A percentile compares a stretch with the other conserved stretches of the same genome.
Conservation (phyloP, 805 yeast genomes). For the Blastobotrys robertii region DNA sequence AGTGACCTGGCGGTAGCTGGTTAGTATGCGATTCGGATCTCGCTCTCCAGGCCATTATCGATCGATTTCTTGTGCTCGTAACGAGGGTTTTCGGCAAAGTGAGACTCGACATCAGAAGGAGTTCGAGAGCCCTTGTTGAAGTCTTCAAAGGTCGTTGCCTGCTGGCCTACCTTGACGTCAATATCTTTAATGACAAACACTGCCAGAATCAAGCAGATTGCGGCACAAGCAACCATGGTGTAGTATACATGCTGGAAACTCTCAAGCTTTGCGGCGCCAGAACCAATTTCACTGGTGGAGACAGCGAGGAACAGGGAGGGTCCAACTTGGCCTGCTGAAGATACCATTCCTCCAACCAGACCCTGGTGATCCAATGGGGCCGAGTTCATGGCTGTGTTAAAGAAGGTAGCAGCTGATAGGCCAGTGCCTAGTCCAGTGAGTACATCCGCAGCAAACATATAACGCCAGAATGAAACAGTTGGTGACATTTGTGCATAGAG, state of each 20-base stretch:
- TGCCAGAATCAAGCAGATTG: not conserved
- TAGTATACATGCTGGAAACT: conserved; percentile 9
- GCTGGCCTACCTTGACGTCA: too few relatives aligned
- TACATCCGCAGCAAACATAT: conserved; percentile 21
- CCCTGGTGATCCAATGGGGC: conserved; percentile 34
- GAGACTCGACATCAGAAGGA: too few relatives aligned
- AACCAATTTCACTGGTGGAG: conserved; percentile 12
- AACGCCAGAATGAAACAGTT: conserved; percentile 25
- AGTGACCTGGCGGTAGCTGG: too few relatives aligned
- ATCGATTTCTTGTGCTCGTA: too few relatives aligned
- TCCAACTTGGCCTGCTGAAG: conserved; percentile 30
- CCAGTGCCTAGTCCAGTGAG: conserved; percentile 24
- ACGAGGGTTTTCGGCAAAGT: too few relatives aligned
- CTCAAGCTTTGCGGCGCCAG: not conserved
- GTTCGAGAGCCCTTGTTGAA: too few relatives aligned
- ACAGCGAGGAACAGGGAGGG: conserved; percentile 25
- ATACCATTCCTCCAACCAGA: conserved; percentile 30
- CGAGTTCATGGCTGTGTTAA: conserved; percentile 24
- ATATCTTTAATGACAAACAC: too few relatives aligned
- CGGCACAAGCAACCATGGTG: conserved; percentile 11
- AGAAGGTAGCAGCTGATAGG: conserved; percentile 28
- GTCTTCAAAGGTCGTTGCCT: too few relatives aligned
- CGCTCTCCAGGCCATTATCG: too few relatives aligned
- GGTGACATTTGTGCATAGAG: conserved; percentile 21
- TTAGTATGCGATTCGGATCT: too few relatives aligned